Conservation (phyloP, 306 rosid species). For the Psophocarpus tetragonolobus region DNA sequence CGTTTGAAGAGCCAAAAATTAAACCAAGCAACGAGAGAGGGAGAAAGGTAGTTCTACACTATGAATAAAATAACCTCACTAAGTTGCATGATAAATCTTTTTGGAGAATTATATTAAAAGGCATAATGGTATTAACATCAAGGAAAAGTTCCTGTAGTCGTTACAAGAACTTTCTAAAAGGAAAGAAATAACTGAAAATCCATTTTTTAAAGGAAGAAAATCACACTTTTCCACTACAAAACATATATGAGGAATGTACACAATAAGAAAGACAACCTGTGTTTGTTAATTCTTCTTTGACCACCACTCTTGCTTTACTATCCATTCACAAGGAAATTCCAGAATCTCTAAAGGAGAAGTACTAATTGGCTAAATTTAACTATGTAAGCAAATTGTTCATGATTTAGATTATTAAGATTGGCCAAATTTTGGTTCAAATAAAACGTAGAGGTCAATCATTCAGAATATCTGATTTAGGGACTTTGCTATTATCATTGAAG, state of each 20-base stretch:
- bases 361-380: slow-evolving; percentile 33
- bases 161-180: slow-evolving; percentile 37
- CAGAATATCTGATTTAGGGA: slow-evolving; percentile 1
- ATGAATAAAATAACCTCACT: slow-evolving; percentile 31
- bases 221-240: slow-evolving; percentile 29
- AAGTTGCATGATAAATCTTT: slow-evolving; percentile 39
- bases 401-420: slow-evolving; percentile 16
- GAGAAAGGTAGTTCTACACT: slow-evolving; percentile 15
- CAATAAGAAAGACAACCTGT: slow-evolving; percentile 17
- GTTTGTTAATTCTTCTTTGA: slow-evolving; percentile 32
- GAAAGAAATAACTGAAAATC: slow-evolving; percentile 29
- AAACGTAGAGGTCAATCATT: slow-evolving; percentile 18
- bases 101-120: slow-evolving; percentile 25
- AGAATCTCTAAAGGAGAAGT: slow-evolving; percentile 16
- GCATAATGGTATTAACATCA: slow-evolving; percentile 27
- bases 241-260: slow-evolving; percentile 16
- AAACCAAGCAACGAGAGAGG: not conserved
- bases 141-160: slow-evolving; percentile 24
- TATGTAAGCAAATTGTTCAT: slow-evolving; percentile 1
- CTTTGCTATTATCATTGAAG: slow-evolving; percentile 14
- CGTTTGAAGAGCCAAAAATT: not conserved
- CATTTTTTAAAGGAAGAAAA: slow-evolving; percentile 31
- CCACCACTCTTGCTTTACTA: slow-evolving; percentile 39
- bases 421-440: slow-evolving; percentile 18
- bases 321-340: slow-evolving; percentile 23